These are phyloP conservation scores for Kazachstania africana DNA, from an alignment of 805 yeast genomes.

Conservation along the genomic window DNA sequence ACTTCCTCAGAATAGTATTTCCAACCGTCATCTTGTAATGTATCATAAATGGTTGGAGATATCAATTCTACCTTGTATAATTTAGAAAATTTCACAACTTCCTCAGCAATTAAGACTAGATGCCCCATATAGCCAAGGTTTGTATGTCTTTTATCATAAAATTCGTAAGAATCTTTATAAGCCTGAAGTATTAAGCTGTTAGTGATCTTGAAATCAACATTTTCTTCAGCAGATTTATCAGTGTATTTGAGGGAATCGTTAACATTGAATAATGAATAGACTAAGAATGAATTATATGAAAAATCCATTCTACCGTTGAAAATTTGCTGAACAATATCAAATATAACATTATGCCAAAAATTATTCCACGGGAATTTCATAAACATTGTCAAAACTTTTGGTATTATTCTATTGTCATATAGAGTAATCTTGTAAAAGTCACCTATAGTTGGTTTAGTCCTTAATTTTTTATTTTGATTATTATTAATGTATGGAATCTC, in stretches of 20 bases:
- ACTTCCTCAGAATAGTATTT: slow-evolving; percentile 19
- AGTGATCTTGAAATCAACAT: slow-evolving; percentile 42
- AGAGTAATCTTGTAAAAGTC: slow-evolving; percentile 75
- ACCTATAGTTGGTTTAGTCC: slow-evolving; percentile 64
- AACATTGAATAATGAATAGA: slow-evolving; percentile 23
- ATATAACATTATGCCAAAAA: slow-evolving; percentile 89
- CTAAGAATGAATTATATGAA: slow-evolving; percentile 71
- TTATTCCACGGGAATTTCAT: slow-evolving; percentile 91
- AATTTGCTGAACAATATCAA: slow-evolving; percentile 89
- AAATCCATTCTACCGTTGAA: slow-evolving; percentile 75
- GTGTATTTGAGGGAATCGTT: slow-evolving; percentile 4
- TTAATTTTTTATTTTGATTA: slow-evolving; percentile 29
- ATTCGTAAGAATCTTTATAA: slow-evolving; percentile 43
- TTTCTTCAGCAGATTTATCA: not conserved
- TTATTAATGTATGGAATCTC: slow-evolving; percentile 27
- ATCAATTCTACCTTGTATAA: slow-evolving; percentile 27
- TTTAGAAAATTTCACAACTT: slow-evolving; percentile 70
- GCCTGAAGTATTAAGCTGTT: slow-evolving; percentile 50
- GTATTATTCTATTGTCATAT: slow-evolving; percentile 58
- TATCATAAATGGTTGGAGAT: slow-evolving; percentile 18
- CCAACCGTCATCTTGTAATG: slow-evolving; percentile 19
- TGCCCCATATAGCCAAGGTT: slow-evolving; percentile 94
- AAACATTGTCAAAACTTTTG: slow-evolving; percentile 56
- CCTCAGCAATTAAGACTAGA: slow-evolving; percentile 83
- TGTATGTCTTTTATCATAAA: slow-evolving; percentile 47